Conservation (phyloP, 257 asterid genomes). For the Solanum piurae region DNA sequence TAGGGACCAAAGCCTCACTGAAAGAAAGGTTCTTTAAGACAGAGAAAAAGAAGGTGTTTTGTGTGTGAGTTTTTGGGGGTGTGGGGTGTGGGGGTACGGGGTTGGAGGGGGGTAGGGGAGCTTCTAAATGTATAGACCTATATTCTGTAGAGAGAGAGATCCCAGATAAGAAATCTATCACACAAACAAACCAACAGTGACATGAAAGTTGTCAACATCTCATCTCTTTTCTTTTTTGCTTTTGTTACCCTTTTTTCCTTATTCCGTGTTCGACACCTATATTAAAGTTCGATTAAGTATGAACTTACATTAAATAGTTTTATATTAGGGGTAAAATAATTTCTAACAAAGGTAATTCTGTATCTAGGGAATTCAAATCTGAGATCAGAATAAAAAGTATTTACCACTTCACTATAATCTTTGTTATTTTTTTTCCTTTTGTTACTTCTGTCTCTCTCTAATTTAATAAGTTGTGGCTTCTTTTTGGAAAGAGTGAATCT, state of each 20-base stretch:
- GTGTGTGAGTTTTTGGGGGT: neutral
- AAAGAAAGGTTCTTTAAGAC: slow-evolving; percentile 8
- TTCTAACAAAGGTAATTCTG: accelerated
- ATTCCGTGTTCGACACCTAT: accelerated
- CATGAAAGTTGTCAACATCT: slow-evolving; percentile 2
- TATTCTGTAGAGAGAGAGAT: neutral
- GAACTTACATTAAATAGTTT: accelerated
- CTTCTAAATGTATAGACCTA: neutral
- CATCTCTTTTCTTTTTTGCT: neutral
- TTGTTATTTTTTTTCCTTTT: neutral
- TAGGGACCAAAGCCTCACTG: slow-evolving; percentile 20
- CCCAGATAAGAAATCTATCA: slow-evolving; percentile 6
- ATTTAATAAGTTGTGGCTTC: neutral
- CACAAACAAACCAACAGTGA: slow-evolving; percentile 1
- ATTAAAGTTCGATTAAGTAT: no score
- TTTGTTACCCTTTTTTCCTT: neutral
- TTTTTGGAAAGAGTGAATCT: neutral
- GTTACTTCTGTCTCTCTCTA: neutral
- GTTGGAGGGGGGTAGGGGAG: neutral
- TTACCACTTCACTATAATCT: no score
- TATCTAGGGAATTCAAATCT: no score
- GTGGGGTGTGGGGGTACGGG: neutral
- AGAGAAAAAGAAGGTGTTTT: slow-evolving; percentile 35
- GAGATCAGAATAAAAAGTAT: no score
- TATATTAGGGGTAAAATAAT: no score